These are phyloP conservation scores for Biscutella laevigata DNA, from an alignment of 441 rosid genomes.

Conservation along the genomic window DNA sequence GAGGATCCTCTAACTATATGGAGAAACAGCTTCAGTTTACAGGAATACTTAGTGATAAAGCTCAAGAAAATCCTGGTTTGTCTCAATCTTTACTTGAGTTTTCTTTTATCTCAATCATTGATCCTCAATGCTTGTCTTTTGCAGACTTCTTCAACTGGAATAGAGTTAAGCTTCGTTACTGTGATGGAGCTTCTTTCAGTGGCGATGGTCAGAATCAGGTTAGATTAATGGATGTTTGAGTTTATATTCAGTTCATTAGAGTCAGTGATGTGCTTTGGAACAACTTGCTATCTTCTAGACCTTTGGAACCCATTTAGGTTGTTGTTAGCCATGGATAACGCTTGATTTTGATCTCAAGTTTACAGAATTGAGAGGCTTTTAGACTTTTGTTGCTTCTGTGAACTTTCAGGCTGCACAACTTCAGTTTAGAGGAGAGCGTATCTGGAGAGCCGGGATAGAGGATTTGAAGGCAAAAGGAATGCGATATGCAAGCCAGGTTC, in stretches of 20 bases:
- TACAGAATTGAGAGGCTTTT: neutral
- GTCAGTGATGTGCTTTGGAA: neutral
- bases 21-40: slow-evolving; percentile 73
- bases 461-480: slow-evolving; percentile 52
- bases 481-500: slow-evolving; percentile 51
- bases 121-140: slow-evolving; percentile 1
- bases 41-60: slow-evolving; percentile 79
- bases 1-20: slow-evolving; percentile 81
- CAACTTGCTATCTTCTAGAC: neutral
- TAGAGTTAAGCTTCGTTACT: slow-evolving; percentile 84
- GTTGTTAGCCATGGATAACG: neutral
- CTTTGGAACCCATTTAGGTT: neutral
- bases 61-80: slow-evolving; percentile 79
- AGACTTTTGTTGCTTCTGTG: neutral
- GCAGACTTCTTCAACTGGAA: slow-evolving; percentile 98
- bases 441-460: slow-evolving; percentile 57
- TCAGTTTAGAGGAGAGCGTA: slow-evolving; percentile 48
- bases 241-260: neutral
- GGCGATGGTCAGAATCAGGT: slow-evolving; percentile 82
- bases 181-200: slow-evolving; percentile 89
- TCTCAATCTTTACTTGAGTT: neutral
- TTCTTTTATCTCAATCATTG: neutral
- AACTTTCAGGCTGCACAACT: slow-evolving; percentile 30
- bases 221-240: neutral
- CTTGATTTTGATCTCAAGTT: neutral